These are phyloP conservation scores for Hymenoscyphus occultus DNA, from an alignment of 2,329 filamentous ascomycete species.

Conservation along the genomic window DNA sequence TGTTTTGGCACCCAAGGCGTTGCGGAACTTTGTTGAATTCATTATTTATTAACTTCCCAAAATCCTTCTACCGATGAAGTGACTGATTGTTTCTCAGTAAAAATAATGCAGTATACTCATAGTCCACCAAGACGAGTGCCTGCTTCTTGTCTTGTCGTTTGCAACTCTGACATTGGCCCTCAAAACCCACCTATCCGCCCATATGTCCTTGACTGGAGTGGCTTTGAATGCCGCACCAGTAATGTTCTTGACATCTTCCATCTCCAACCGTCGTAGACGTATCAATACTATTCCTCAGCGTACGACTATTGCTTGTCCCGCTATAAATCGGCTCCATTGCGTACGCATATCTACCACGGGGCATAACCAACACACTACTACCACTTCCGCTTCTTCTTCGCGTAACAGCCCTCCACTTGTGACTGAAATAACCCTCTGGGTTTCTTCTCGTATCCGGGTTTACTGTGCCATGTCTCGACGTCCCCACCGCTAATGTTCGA, in stretches of 20 bases:
- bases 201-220: constrained; percentile 6
- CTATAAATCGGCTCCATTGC: constrained; percentile 7
- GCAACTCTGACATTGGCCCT: background rate
- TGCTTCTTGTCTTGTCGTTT: too few species aligned
- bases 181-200: background rate
- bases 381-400: background rate
- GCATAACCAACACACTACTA: background rate
- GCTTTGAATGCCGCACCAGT: constrained; percentile 1
- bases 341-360: background rate
- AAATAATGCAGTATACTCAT: too few species aligned
- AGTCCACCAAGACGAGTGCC: too few species aligned
- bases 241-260: background rate
- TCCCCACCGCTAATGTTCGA: constrained; percentile 2
- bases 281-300: background rate
- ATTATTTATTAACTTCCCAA: too few species aligned
- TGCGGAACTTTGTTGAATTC: too few species aligned
- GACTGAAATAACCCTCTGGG: background rate
- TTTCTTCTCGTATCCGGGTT: background rate
- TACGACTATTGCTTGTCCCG: background rate
- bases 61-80: too few species aligned
- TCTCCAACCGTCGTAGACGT: background rate
- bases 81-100: too few species aligned
- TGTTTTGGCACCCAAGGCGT: too few species aligned
- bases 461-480: background rate
- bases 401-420: background rate